phyloP scores from a whole-genome alignment of 371 early-diverging fungal genomes.

The Mucor saturninus region DNA sequence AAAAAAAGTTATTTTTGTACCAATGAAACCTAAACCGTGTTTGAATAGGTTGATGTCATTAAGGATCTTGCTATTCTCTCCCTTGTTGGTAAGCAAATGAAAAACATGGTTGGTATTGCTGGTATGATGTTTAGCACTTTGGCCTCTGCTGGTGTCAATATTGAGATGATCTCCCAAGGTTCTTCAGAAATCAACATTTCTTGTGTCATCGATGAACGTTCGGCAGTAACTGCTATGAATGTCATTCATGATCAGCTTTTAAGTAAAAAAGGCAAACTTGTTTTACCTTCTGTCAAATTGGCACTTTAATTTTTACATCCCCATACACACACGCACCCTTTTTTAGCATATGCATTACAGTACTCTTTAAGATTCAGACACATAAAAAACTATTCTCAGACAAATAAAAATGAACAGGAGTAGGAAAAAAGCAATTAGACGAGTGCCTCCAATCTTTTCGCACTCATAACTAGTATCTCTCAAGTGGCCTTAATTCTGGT shows the following conservation, averaged over 20 bases:
- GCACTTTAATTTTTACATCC: slow-evolving; percentile 14
- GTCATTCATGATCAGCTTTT: slow-evolving; percentile 84
- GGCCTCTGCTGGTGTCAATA: slow-evolving; percentile 89
- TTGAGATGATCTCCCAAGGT: slow-evolving; percentile 99
- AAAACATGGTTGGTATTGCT: slow-evolving; percentile 94
- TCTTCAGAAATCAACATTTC: slow-evolving; percentile 97
- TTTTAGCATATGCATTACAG: too few species aligned
- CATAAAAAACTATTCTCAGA: too few species aligned
- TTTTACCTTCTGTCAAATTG: slow-evolving; percentile 31
- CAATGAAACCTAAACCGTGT: not conserved
- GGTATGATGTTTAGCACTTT: slow-evolving; percentile 93
- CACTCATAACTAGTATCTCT: too few species aligned
- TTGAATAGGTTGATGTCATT: slow-evolving; percentile 65
- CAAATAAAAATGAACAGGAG: too few species aligned
- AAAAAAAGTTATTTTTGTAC: not conserved
- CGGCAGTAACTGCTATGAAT: slow-evolving; percentile 77
- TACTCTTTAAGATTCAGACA: too few species aligned
- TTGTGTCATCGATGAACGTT: slow-evolving; percentile 88
- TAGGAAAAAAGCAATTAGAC: too few species aligned
- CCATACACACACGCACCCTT: not conserved
- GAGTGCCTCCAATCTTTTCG: too few species aligned
- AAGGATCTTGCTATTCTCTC: slow-evolving; percentile 93
- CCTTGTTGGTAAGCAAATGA: slow-evolving; percentile 95
- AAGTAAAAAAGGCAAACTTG: slow-evolving; percentile 32
- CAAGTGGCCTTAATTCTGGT: too few species aligned